These are phyloP conservation scores for Lathyrus aphaca DNA, from an alignment of 306 rosid species.

Conservation along the genomic window DNA sequence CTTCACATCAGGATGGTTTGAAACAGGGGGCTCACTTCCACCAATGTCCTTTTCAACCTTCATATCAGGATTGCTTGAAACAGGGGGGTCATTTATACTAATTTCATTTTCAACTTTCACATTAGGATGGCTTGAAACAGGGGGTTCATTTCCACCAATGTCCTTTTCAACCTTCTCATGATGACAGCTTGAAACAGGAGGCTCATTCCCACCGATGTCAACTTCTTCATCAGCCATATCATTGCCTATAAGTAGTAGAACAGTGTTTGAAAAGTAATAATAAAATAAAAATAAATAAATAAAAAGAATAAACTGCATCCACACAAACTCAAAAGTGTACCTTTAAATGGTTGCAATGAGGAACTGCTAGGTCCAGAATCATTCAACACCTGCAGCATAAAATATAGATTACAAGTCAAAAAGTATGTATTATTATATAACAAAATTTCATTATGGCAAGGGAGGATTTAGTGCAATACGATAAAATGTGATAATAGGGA, in stretches of 20 bases:
- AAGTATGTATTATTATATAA: background rate
- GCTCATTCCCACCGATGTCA: conserved; percentile 72
- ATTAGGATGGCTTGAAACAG: conserved; percentile 66
- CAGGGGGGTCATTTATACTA: conserved; percentile 72
- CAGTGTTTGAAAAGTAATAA: conserved; percentile 5
- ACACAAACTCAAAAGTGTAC: conserved; percentile 44
- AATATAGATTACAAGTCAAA: conserved; percentile 37
- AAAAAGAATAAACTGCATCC: too few species aligned
- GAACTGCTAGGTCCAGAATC: conserved; percentile 87
- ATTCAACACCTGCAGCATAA: conserved; percentile 65
- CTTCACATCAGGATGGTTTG: conserved; percentile 65
- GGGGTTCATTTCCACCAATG: conserved; percentile 68
- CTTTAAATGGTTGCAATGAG: conserved; percentile 81
- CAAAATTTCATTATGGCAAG: conserved; percentile 1
- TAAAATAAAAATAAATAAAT: background rate
- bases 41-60: conserved; percentile 50
- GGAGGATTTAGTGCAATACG: background rate
- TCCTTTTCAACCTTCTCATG: conserved; percentile 52
- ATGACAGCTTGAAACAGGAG: conserved; percentile 71
- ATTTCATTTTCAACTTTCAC: conserved; percentile 54
- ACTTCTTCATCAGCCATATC: conserved; percentile 71
- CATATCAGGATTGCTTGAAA: conserved; percentile 64
- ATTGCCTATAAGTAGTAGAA: conserved; percentile 56
- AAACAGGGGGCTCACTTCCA: conserved; percentile 71
- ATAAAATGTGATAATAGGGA: conserved; percentile 16